Evolutionary conservation across 1,284 basidiomycete species (phyloP).

Genomic region (Tilletia caries): DNA sequence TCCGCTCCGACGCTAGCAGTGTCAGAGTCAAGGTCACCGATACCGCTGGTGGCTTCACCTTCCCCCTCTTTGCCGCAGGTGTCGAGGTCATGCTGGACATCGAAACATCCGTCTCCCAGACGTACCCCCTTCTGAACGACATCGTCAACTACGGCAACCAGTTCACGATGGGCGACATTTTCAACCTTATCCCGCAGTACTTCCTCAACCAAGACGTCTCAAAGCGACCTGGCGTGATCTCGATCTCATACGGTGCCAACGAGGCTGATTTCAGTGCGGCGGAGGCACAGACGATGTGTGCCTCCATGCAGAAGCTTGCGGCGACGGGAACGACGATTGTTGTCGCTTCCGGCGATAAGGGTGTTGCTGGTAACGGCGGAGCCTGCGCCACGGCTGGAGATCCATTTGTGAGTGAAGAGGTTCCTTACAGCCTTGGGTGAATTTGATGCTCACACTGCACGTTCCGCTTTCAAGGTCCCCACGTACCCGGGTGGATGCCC

Average conservation of each 20-base stretch:
- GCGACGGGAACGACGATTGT: constrained; percentile 24
- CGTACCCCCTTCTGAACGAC: constrained; percentile 15
- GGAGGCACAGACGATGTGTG: constrained; percentile 18
- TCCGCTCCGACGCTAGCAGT: constrained; percentile 8
- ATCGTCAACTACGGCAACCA: constrained; percentile 12
- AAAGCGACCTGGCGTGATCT: constrained; percentile 16
- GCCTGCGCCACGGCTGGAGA: neutral
- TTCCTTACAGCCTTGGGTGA: too few relatives aligned
- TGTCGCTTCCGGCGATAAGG: constrained; percentile 21
- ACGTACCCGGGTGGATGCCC: constrained; percentile 22
- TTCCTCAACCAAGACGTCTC: constrained; percentile 10
- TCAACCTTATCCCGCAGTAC: constrained; percentile 7
- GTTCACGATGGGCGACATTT: constrained; percentile 14
- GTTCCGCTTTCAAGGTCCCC: too few relatives aligned
- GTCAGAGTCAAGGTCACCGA: constrained; percentile 9
- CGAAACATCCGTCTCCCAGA: constrained; percentile 13
- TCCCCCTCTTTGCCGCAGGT: neutral
- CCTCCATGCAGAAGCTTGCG: constrained; percentile 21
- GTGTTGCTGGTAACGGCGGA: constrained; percentile 16
- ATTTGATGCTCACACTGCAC: too few relatives aligned
- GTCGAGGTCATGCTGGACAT: constrained; percentile 15
- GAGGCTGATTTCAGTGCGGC: constrained; percentile 12
- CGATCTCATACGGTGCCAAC: constrained; percentile 20
- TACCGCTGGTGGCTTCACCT: constrained; percentile 8
- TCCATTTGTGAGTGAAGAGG: constrained; percentile 19